These are phyloP conservation scores for Colletotrichum spinosum DNA, from an alignment of 2,329 filamentous ascomycete species.

Conservation along the genomic window DNA sequence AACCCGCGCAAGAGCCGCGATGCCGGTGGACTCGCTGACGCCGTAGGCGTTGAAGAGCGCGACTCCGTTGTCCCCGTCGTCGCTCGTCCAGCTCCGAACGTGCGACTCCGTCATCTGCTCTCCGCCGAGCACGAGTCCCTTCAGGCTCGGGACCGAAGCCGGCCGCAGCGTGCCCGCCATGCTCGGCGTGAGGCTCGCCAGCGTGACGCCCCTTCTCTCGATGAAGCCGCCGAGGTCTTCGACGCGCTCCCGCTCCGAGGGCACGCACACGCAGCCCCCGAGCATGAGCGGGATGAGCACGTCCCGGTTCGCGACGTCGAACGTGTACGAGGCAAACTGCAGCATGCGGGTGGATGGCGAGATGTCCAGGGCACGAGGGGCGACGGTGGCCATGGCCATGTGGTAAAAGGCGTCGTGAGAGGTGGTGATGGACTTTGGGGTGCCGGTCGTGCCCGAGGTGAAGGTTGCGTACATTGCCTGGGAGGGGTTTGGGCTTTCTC, in stretches of 20 bases:
- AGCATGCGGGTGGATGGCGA: not conserved
- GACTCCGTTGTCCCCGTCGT: not conserved
- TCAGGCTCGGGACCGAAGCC: not conserved
- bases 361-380: not conserved
- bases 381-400: slow-evolving; percentile 14
- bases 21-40: slow-evolving; percentile 29
- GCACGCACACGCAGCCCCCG: slow-evolving; percentile 15
- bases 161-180: not conserved
- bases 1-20: not conserved
- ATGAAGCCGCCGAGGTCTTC: not conserved
- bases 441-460: slow-evolving; percentile 68
- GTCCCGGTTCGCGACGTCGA: slow-evolving; percentile 31
- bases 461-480: slow-evolving; percentile 56
- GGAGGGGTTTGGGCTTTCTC: not conserved
- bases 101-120: not conserved
- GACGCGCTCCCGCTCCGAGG: slow-evolving; percentile 1
- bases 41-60: slow-evolving; percentile 38
- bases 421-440: slow-evolving; percentile 64
- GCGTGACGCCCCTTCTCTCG: not conserved
- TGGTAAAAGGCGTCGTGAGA: slow-evolving; percentile 44
- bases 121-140: not conserved
- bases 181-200: not conserved
- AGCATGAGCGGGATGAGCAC: slow-evolving; percentile 7
- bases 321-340: slow-evolving; percentile 37
- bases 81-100: no score